phyloP scores from a whole-genome alignment of 139 green algal species.

The Haematococcus lacustris region DNA sequence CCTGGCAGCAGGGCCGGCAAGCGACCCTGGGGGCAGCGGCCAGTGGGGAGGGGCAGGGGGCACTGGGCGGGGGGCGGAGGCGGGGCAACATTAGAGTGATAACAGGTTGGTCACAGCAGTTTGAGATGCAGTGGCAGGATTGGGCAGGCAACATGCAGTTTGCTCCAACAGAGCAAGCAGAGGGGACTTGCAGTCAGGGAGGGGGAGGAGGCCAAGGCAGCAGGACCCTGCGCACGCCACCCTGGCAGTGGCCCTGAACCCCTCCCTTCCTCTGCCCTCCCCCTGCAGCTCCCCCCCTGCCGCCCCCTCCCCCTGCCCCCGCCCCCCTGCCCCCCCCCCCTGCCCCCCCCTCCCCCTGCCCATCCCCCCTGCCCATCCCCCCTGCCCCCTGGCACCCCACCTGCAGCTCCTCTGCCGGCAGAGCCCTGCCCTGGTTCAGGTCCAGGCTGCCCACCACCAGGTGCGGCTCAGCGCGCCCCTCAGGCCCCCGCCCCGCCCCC shows the following conservation, averaged over 20 bases:
- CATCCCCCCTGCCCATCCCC: not conserved
- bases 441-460: slow-evolving; percentile 67
- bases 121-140: not conserved
- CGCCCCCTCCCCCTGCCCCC: not conserved
- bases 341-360: not conserved
- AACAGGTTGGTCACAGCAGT: too few relatives aligned
- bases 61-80: too few relatives aligned
- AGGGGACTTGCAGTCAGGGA: too few relatives aligned
- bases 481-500: too few relatives aligned
- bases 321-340: not conserved
- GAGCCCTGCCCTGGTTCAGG: slow-evolving; percentile 55
- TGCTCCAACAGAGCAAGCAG: not conserved
- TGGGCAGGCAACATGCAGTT: not conserved
- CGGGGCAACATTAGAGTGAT: not conserved
- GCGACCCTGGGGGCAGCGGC: not conserved
- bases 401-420: slow-evolving; percentile 71
- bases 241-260: too few relatives aligned
- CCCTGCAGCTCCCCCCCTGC: too few relatives aligned
- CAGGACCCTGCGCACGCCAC: too few relatives aligned
- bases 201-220: too few relatives aligned
- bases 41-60: not conserved
- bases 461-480: too few relatives aligned
- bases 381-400: not conserved
- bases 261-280: too few relatives aligned
- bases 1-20: not conserved